These are phyloP conservation scores for Globisporangium cylindrosporum DNA, from an alignment of 352 stramenopile genomes.

Conservation along the genomic window DNA sequence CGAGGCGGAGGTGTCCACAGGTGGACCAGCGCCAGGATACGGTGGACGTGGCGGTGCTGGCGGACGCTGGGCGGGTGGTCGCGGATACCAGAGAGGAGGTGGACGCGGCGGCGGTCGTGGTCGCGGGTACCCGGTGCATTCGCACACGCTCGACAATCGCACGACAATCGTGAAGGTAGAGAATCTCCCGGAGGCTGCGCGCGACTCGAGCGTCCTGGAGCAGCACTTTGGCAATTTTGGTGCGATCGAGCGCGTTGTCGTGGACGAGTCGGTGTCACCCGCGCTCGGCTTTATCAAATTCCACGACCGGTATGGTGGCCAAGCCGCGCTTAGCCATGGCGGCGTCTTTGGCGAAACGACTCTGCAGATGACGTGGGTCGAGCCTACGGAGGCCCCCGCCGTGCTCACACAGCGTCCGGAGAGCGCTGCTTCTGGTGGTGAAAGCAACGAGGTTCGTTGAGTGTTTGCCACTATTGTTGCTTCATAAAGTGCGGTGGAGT, in stretches of 20 bases:
- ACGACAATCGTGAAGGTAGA: conserved; percentile 81
- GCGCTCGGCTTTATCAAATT: conserved; percentile 81
- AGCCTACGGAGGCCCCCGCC: conserved; percentile 52
- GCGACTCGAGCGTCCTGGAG: conserved; percentile 69
- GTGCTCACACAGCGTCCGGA: conserved; percentile 28
- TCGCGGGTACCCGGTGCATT: conserved; percentile 32
- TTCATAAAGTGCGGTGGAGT: background rate
- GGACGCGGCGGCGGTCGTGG: conserved; percentile 40
- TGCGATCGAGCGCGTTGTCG: conserved; percentile 73
- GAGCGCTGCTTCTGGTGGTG: background rate
- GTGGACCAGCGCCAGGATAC: conserved; percentile 4
- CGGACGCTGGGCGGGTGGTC: conserved; percentile 36
- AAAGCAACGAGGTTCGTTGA: conserved; percentile 1
- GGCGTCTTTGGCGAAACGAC: conserved; percentile 53
- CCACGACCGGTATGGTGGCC: conserved; percentile 69
- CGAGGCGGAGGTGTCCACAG: conserved; percentile 47
- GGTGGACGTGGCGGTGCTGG: conserved; percentile 29
- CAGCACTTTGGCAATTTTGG: conserved; percentile 88
- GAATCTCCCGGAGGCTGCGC: conserved; percentile 72
- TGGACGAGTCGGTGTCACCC: conserved; percentile 45
- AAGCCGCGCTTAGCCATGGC: conserved; percentile 63
- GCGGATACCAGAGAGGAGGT: conserved; percentile 44
- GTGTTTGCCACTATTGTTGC: background rate
- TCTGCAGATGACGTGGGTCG: conserved; percentile 63
- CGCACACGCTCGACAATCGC: conserved; percentile 79